Percentiles rank a stretch among this genome's conserved stretches.
phyloP scores from a whole-genome alignment of 148 eudicot genomes.

The Chenopodium album region DNA sequence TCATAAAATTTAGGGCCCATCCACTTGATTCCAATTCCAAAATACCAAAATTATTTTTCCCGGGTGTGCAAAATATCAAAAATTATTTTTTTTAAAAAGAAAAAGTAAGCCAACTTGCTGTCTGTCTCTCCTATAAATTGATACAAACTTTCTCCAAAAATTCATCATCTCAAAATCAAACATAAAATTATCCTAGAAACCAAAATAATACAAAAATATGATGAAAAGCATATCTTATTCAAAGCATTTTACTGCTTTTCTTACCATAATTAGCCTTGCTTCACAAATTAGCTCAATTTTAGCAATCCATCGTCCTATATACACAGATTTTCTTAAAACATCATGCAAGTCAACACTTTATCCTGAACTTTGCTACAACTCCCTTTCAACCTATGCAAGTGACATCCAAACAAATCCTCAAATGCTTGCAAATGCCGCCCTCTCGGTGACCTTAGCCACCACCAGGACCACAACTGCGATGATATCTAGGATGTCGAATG shows the following conservation, averaged over 20 bases:
- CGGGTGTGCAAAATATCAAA: constrained; percentile 5
- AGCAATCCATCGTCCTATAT: constrained; percentile 16
- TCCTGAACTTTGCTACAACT: constrained; percentile 52
- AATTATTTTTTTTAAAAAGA: no score
- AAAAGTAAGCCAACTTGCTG: background rate
- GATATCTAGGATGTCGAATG: constrained; percentile 34
- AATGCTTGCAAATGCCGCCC: constrained; percentile 43
- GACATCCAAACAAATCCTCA: constrained; percentile 41
- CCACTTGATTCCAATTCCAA: background rate
- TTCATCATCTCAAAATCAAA: background rate
- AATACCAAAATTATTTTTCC: background rate
- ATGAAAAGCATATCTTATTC: constrained; percentile 7
- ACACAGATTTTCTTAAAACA: constrained; percentile 37
- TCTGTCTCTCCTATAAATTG: constrained; percentile 16
- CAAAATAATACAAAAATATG: background rate
- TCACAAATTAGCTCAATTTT: constrained; percentile 1
- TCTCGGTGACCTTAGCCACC: constrained; percentile 44
- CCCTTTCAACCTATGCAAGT: constrained; percentile 42
- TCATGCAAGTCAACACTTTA: constrained; percentile 48
- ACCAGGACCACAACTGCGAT: constrained; percentile 33
- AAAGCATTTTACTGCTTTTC: background rate
- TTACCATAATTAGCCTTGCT: constrained; percentile 3
- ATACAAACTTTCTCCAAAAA: background rate
- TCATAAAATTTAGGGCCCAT: background rate
- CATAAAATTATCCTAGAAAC: background rate